These are phyloP conservation scores for Coemansia sp. DNA, from an alignment of 192 early-diverging fungal genomes.

Conservation along the genomic window DNA sequence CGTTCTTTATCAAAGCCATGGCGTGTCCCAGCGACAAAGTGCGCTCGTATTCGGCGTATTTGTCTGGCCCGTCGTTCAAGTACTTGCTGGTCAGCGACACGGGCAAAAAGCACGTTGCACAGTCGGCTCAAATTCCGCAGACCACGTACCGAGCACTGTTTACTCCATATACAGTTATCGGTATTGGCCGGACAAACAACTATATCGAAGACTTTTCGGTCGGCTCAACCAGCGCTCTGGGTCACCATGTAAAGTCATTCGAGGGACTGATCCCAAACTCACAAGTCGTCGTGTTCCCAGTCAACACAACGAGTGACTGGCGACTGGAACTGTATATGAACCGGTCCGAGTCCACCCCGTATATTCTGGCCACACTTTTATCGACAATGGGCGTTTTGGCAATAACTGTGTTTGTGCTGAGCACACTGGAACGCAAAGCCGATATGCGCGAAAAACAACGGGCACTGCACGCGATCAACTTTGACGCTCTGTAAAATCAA, in stretches of 20 bases:
- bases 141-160: conserved; percentile 72
- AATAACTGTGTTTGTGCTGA: conserved; percentile 67
- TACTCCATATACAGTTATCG: conserved; percentile 81
- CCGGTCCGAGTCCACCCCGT: conserved; percentile 76
- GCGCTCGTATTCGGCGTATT: conserved; percentile 77
- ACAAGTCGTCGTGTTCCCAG: conserved; percentile 80
- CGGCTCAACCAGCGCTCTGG: conserved; percentile 51
- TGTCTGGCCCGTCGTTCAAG: conserved; percentile 83
- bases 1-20: conserved; percentile 85
- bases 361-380: conserved; percentile 75
- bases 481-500: conserved; percentile 75
- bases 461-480: conserved; percentile 84
- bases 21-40: conserved; percentile 65
- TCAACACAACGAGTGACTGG: conserved; percentile 59
- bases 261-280: conserved; percentile 93
- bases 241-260: conserved; percentile 45
- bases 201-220: conserved; percentile 94
- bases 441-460: conserved; percentile 77
- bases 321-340: conserved; percentile 87
- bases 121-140: conserved; percentile 79
- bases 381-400: conserved; percentile 70
- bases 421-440: conserved; percentile 74
- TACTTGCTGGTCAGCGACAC: conserved; percentile 79
- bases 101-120: conserved; percentile 74
- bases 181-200: conserved; percentile 92